Percentiles rank a stretch among this genome's conserved stretches.
Conservation (phyloP, 306 rosid species). For the Trifolium repens region DNA sequence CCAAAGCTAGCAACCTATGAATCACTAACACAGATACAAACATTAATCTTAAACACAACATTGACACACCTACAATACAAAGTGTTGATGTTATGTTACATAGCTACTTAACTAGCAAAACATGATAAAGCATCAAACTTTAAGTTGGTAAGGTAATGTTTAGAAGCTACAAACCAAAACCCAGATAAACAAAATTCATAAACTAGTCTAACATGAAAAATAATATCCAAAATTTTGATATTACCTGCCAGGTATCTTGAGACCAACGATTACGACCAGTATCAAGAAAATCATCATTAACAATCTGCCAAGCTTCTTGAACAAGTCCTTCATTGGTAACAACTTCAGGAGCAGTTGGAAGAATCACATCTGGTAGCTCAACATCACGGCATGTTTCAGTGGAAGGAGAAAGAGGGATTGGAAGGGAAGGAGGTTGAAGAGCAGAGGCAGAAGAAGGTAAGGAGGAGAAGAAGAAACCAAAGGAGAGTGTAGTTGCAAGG, state of each 20-base stretch:
- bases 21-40: background rate
- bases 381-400: constrained; percentile 59
- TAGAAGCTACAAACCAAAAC: constrained; percentile 4
- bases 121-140: constrained; percentile 29
- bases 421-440: constrained; percentile 21
- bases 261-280: constrained; percentile 72
- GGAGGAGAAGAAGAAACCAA: constrained; percentile 36
- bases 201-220: background rate
- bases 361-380: constrained; percentile 31
- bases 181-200: constrained; percentile 21
- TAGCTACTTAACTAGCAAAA: background rate
- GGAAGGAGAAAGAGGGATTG: constrained; percentile 15
- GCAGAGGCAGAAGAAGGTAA: constrained; percentile 40
- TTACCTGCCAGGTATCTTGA: constrained; percentile 77
- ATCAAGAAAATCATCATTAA: constrained; percentile 75
- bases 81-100: background rate
- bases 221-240: background rate
- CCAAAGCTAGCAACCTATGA: background rate
- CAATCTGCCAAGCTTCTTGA: constrained; percentile 95
- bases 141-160: constrained; percentile 7
- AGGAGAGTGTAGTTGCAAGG: constrained; percentile 44
- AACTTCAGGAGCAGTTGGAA: constrained; percentile 48
- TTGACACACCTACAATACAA: background rate
- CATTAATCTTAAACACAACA: too few relatives aligned
- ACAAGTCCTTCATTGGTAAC: constrained; percentile 75